Evolutionary conservation across 495 filamentous ascomycete species (phyloP).

Genomic region (Aspergillus nanangensis): DNA sequence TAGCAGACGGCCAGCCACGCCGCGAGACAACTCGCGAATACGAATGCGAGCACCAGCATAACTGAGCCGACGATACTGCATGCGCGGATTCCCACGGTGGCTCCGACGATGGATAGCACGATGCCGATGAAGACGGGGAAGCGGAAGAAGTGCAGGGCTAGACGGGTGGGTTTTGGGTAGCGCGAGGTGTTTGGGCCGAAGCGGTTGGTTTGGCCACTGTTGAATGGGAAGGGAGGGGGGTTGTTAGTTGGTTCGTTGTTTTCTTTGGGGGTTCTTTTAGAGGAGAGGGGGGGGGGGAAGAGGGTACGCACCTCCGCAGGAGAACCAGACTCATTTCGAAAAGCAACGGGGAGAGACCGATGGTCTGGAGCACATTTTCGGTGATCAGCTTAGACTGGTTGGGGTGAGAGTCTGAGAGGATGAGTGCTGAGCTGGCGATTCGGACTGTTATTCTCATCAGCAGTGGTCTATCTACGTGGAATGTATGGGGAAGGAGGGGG

Average conservation of each 20-base stretch:
- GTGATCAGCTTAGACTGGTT: conserved; percentile 19
- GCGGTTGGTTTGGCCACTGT: conserved; percentile 29
- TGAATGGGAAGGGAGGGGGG: too few relatives aligned
- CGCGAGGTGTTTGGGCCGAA: conserved; percentile 26
- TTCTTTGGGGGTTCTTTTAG: too few relatives aligned
- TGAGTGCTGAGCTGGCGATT: conserved; percentile 23
- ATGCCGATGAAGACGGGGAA: conserved; percentile 24
- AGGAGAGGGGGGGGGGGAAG: neutral
- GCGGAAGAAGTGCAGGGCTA: conserved; percentile 23
- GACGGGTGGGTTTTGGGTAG: conserved; percentile 22
- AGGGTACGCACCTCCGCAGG: conserved; percentile 21
- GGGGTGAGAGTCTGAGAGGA: conserved; percentile 18
- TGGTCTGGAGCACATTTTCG: conserved; percentile 22
- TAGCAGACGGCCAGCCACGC: conserved; percentile 19
- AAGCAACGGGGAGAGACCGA: conserved; percentile 30
- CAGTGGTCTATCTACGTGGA: too few relatives aligned
- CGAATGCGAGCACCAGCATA: conserved; percentile 21
- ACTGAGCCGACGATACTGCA: conserved; percentile 20
- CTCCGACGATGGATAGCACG: conserved; percentile 22
- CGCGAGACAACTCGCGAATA: conserved; percentile 21
- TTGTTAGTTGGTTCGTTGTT: too few relatives aligned
- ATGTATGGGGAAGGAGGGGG: neutral
- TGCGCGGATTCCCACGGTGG: conserved; percentile 13
- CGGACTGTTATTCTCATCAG: too few relatives aligned
- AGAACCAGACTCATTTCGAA: conserved; percentile 33